Base-by-base conservation (phyloP, 805 yeast genomes). In the Ogataea trehaloabstinens region DNA sequence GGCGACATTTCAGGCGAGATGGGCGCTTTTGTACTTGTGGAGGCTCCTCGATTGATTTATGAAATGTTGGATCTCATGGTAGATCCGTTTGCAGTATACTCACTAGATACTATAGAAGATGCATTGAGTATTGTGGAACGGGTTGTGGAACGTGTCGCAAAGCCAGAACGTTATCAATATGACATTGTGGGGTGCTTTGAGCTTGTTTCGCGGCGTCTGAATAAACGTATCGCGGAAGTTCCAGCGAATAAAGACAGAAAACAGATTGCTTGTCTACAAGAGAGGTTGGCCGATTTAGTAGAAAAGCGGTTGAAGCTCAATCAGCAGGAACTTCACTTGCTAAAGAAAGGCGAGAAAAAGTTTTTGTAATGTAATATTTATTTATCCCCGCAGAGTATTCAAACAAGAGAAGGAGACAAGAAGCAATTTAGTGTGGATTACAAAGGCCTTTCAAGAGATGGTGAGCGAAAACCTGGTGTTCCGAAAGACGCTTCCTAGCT, bases 121-220 rank as follows among this genome's bases (percentile, higher is more conserved):
- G 34, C 45, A 6, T 19, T 51, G 19, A 31, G 8, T 28, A 38
- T 42, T 22, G 24, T 44, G 17, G 19, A 11, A 15, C 2, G 18
- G 18, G 24, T 43, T 31, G 24, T 44, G 12, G 24, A n/a, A 2
- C 24, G n/a, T 16, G 22, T 21, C 2, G 42, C 36, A 11, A 32
- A 24, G 12, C 8, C 32, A 7, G 25, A 33, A 1, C 31, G 24
- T 19, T 54, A 47, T 25, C 44, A 41, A 13, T 58, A 47, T 32
- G 61, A 58, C 35, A 41, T 57, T n/a, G 16, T 46, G n/a, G 62
- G 51, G 5, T 52, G 59, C 19, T 17, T 46, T 18, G n/a, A 40
- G 10, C 31, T 40, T 22, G 15, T 51, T 4, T 20, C 25, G 34
- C 40, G 41, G 37, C 39, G 55, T 10, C n/a, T 49, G 15, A 7